Base-by-base conservation (phyloP, 768 basidiomycete genomes). In the Pilatotrama ljubarskyi region DNA sequence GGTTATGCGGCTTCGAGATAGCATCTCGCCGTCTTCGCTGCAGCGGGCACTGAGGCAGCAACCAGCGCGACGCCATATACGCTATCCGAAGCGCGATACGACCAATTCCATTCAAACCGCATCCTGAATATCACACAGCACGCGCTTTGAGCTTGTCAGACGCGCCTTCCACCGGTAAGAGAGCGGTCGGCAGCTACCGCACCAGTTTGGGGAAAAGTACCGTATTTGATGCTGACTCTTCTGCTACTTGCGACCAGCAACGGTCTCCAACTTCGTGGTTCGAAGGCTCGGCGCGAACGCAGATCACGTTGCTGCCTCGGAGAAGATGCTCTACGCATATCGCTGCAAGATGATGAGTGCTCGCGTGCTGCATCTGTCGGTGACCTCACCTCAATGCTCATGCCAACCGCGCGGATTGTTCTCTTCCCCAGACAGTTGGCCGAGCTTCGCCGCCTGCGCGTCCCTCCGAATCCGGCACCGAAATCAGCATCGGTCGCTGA, bases 51-150 rank as follows among this genome's bases (percentile, higher is more conserved):
- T n/a, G 15, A 22, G 18, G 51, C 25, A 15, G 35, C 35, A 3
- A 22, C 44, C 35, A 8, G 44, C 24, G 54, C 44, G 35, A 47
- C 35, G 35, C 10, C 20, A 38, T 55, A 22, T 47, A 24, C 54
- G 43, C 54, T 55, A 55, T 55, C 54, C 36, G 54, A 55, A 55
- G 54, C 54, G 24, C 36, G 53, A 41, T 37, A 38, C 29, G n/a
- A 7, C 24, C 1, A 14, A 42, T 42, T 40, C 40, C 40, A 53
- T 43, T 53, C 37, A 29, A 3, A 13, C 15, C 37, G 37, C 6
- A 9, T 53, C 29, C 51, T n/a, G 18, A 15, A 38, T 41, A 42
- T 43, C 51, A 29, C 7, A 26, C 14, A 13, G 26, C 13, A 15
- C 4, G 24, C 15, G 26, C n/a, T 40, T 53, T n/a, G 25, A 3